Base-by-base conservation (phyloP, 768 basidiomycete genomes). In the Kwoniella bestiolae region DNA sequence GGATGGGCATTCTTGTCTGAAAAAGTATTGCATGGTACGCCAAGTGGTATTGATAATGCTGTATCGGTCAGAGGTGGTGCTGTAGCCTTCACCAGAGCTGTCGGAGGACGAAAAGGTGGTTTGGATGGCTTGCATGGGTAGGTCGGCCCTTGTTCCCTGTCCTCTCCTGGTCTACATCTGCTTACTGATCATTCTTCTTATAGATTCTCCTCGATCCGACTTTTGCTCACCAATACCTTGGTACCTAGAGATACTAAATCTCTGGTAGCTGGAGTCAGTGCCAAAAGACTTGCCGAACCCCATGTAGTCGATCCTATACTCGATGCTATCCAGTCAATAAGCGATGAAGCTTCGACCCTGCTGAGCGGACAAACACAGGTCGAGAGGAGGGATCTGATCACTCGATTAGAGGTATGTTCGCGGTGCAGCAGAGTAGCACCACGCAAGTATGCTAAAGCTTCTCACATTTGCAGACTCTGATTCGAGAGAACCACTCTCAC, bases 31-130 rank as follows among this genome's bases (percentile, higher is more conserved):
- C 96, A 99, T 79, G 96, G 96, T 0, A 98, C 91, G 75, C 96
- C 96, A 2, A 95, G 92, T 73, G 96, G 96, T 8, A 91, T 99
- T 25, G 96, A 99, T 80, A 98, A 99, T 80, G 91, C 94, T 21
- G 92, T 97, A 35, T 86, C 91, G 16, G 90, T 93, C 0, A 91
- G 89, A 75, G 96, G 96, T 21, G 95, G 95, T 52, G 96, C 93
- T 28, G 84, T 98, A 70, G 87, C 89, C 21, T 99, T 95, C 82
- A 91, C 90, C 18, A 87, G 91, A 61, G 84, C 91, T 71, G 88
- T 90, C 65, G 91, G 90, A 68, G 87, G 85, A 56, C 75, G 88
- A 84, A 82, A 87, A 80, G 87, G 89, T 66, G 91, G 91, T 32
- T 90, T 97, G 89, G 89, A 92, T 79, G 82, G 84, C 5, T 88